Base-by-base conservation (phyloP, 345 rosid genomes). In the Microthlaspi erraticum region DNA sequence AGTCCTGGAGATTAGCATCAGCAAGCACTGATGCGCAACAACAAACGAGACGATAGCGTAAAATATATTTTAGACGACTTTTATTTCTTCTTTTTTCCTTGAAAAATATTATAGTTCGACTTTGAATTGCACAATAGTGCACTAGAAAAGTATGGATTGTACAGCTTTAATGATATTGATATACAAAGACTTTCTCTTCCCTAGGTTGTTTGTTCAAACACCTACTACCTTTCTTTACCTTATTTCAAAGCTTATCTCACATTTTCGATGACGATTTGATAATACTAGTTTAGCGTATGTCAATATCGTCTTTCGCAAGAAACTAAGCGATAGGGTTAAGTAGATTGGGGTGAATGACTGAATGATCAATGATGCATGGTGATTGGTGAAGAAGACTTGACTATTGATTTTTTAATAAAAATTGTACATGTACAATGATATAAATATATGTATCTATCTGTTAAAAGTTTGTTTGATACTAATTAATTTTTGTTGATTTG, bases 1-100 rank as follows among this genome's bases (percentile, higher is more conserved):
- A 23, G 34, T 51, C 55, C 23, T 31, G 2, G 50, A 23, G 14
- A 43, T 31, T 29, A 54, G 39, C 39, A 20, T 60, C 71, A 31
- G 42, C 53, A 60, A 70, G 52, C 67, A 39, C 60, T 39, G 39
- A 33, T 33, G 41, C 5, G 18, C 13, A 46, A 57, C 62, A 42
- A 17, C 23, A n/a, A 68, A 33, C 2, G 49, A 48, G 18, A 60
- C 19, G 68, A 71, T 60, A 60, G 32, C 14, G 8, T 71, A 41
- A 50, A 31, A 60, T 51, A 71, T 41, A 41, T 13, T 51, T 49
- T 42, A 7, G 61, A 61, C 45, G 68, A 71, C 53, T 38, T 49
- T 64, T 37, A 20, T 2, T 1, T 6, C 12, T n/a, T n/a, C n/a
- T n/a, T n/a, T n/a, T 33, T 32, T 11, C 18, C 5, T 32, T 45